Evolutionary conservation across 2,329 filamentous ascomycete species (phyloP).

Genomic region (Penicillium sp.): DNA sequence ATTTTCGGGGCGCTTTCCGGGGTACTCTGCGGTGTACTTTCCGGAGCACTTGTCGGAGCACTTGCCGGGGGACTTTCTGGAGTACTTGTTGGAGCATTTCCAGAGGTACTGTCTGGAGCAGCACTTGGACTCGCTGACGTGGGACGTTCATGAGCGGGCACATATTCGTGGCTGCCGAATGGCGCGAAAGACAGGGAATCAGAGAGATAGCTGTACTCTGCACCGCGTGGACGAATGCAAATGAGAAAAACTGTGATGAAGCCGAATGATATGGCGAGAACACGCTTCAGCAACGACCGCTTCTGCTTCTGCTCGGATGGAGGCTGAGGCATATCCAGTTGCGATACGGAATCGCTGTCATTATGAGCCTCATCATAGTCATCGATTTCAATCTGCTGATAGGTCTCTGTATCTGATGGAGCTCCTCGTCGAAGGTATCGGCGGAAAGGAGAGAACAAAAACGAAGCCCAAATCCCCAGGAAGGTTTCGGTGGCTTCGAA

Average conservation of each 20-base stretch:
- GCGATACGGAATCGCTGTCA: slow-evolving; percentile 9
- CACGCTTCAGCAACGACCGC: slow-evolving; percentile 1
- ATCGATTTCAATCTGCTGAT: slow-evolving; percentile 17
- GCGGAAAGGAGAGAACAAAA: background rate
- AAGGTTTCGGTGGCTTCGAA: slow-evolving; percentile 6
- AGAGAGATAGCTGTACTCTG: slow-evolving; percentile 16
- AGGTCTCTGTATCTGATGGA: slow-evolving; percentile 13
- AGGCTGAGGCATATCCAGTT: background rate
- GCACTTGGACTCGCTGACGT: background rate
- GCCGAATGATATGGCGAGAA: slow-evolving; percentile 3
- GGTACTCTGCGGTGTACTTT: background rate
- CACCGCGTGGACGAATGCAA: slow-evolving; percentile 11
- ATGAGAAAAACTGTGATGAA: slow-evolving; percentile 11
- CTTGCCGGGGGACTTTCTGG: background rate
- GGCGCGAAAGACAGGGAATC: slow-evolving; percentile 17
- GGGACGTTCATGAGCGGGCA: background rate
- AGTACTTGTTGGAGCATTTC: background rate
- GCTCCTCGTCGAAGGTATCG: background rate
- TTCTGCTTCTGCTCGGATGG: background rate
- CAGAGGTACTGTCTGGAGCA: background rate
- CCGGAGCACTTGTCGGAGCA: background rate
- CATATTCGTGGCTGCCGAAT: slow-evolving; percentile 8
- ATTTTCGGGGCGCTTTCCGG: background rate
- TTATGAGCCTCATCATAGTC: slow-evolving; percentile 16
- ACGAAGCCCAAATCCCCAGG: slow-evolving; percentile 10